phyloP scores from a whole-genome alignment of 495 filamentous ascomycete species.

The Talaromyces ruber region DNA sequence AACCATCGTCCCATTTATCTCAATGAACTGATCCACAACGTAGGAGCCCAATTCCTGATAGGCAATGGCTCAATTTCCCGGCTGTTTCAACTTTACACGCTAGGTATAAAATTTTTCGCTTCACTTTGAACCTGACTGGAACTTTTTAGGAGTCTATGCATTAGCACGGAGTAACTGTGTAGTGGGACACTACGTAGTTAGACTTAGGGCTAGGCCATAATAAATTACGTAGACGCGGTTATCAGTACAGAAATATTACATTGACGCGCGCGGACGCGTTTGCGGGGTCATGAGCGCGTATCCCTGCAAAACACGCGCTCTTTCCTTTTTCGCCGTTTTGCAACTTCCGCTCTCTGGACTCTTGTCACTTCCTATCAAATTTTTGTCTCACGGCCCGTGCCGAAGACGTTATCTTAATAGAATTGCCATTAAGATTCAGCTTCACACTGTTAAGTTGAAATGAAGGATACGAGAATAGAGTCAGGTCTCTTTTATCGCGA shows the following conservation, averaged over 20 bases:
- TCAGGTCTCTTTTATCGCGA: not conserved
- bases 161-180: not conserved
- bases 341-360: not conserved
- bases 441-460: not conserved
- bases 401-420: not conserved
- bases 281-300: constrained; percentile 5
- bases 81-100: not conserved
- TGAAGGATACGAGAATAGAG: not conserved
- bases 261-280: constrained; percentile 7
- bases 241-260: constrained; percentile 3
- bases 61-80: not conserved
- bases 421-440: not conserved
- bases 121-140: not conserved
- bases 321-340: constrained; percentile 1
- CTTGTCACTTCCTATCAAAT: not conserved
- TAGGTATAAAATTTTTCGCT: not conserved
- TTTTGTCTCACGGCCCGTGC: not conserved
- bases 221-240: constrained; percentile 2
- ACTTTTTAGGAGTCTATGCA: not conserved
- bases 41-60: not conserved
- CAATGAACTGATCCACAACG: not conserved
- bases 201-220: not conserved
- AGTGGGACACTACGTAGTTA: not conserved
- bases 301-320: not conserved
- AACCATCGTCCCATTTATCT: not conserved